Evolutionary conservation across 106 monocot species (phyloP).

Genomic region (Dioscorea alata): DNA sequence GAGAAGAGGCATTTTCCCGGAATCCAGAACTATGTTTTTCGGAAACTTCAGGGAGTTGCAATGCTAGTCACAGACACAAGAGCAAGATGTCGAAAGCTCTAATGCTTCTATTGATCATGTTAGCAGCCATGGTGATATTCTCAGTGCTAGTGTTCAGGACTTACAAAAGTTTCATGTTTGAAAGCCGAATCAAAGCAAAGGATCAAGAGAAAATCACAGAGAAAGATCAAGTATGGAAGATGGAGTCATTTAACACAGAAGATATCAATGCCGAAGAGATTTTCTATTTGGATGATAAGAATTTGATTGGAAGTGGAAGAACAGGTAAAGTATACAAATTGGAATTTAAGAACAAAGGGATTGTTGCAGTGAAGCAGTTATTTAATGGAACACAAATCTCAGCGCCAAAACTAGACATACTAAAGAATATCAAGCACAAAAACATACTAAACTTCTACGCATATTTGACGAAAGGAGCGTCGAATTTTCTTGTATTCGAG

Average conservation of each 20-base stretch:
- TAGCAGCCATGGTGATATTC: background rate
- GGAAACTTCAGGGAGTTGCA: constrained; percentile 28
- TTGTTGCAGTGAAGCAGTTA: constrained; percentile 11
- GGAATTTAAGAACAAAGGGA: background rate
- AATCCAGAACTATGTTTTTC: constrained; percentile 51
- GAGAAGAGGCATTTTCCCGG: constrained; percentile 37
- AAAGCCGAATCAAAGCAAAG: background rate
- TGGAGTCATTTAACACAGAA: background rate
- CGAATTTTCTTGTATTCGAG: constrained; percentile 1
- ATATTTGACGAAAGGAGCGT: background rate
- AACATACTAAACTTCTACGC: constrained; percentile 5
- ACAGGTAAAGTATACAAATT: constrained; percentile 5
- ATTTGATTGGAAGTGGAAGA: constrained; percentile 4
- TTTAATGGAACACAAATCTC: background rate
- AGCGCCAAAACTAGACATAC: background rate
- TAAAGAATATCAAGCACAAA: constrained; percentile 4
- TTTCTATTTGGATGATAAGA: background rate
- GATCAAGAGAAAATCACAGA: background rate
- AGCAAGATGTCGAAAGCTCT: background rate
- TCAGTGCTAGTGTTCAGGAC: background rate
- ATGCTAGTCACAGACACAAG: constrained; percentile 6
- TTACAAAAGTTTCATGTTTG: background rate
- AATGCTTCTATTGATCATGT: background rate
- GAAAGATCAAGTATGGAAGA: background rate
- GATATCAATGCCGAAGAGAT: constrained; percentile 1